Percentiles rank a stretch among this genome's conserved stretches.
phyloP scores from a whole-genome alignment of 2,329 filamentous ascomycete species.

The Akanthomyces uredinophilus region DNA sequence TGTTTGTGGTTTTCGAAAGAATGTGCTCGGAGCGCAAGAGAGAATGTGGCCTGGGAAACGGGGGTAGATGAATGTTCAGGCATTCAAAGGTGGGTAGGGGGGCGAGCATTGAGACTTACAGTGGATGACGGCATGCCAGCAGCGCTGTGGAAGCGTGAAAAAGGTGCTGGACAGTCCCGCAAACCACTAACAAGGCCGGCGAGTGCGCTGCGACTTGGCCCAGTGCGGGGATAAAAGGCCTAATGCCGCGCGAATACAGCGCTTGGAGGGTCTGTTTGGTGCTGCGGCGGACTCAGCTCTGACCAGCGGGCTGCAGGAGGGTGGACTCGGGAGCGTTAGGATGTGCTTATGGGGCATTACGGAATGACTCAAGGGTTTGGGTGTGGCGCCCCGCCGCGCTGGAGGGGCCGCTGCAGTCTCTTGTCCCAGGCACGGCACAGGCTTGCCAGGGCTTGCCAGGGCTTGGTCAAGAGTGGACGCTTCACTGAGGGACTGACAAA shows the following conservation, averaged over 20 bases:
- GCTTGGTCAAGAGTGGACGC: neutral
- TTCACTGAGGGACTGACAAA: neutral
- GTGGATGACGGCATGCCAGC: neutral
- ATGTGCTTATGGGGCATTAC: slow-evolving; percentile 9
- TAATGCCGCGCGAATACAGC: neutral
- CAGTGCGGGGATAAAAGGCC: slow-evolving; percentile 10
- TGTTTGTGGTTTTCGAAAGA: slow-evolving; percentile 6
- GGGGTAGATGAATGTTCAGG: slow-evolving; percentile 13
- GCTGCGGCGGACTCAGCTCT: neutral
- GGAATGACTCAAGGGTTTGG: slow-evolving; percentile 11
- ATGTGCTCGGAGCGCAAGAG: neutral
- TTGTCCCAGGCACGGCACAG: too few relatives aligned
- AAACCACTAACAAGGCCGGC: neutral
- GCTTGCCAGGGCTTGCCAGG: too few relatives aligned
- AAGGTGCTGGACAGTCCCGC: neutral
- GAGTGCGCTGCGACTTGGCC: neutral
- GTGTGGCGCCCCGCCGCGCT: neutral
- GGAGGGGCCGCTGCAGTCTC: neutral
- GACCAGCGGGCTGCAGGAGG: neutral
- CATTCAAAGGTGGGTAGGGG: neutral
- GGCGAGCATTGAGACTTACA: neutral
- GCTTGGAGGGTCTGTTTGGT: neutral
- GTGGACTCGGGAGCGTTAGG: slow-evolving; percentile 14
- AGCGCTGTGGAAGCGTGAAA: neutral
- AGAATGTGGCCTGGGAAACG: slow-evolving; percentile 15